Evolutionary conservation across 2,329 filamentous ascomycete genomes (phyloP), one percentile per base, ranked within the genome.

Genomic region (Phialophora chinensis): DNA sequence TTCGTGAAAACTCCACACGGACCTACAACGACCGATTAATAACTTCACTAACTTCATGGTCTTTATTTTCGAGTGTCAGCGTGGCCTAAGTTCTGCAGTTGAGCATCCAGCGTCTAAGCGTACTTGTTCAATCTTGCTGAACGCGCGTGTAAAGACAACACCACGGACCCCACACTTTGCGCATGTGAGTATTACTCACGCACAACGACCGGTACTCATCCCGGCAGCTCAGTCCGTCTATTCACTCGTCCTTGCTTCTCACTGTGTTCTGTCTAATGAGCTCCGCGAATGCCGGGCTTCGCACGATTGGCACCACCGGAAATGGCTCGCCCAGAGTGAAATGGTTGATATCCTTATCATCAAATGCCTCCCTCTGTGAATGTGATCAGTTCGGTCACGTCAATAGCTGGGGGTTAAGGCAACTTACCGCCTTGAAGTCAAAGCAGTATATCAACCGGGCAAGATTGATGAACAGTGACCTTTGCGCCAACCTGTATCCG

Each of bases 401-500:
- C 4, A 23, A 27, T 52, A 12, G 49, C 49, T 4, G 20, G n/a
- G 12, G 49, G 27, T 27, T 6, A 52, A 27, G 14, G 12, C 10
- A 17, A 61, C 69, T 63, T 63, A 73, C 71, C 29, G 69, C 42
- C 44, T 47, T 35, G 17, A 66, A 73, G 68, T 77, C 68, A 61
- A 73, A 77, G 54, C 74, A 76, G 42, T 74, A 73, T 25, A 72
- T 54, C 50, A 77, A 60, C 14, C 76, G 73, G 1, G 76, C 73
- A 11, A 75, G 63, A 31, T 73, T 75, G 47, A 77, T 72, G 66
- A 76, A 77, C 11, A 78, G 42, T 14, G 74, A 73, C 25, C 69
- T 69, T 25, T 74, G 71, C 7, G 74, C 77, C 23, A 79, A 66
- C 49, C 72, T 70, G 42, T 75, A 77, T 1, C 77, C 77, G 12